Conservation (phyloP, 1,284 basidiomycete genomes). For the Ustilago esculenta region DNA sequence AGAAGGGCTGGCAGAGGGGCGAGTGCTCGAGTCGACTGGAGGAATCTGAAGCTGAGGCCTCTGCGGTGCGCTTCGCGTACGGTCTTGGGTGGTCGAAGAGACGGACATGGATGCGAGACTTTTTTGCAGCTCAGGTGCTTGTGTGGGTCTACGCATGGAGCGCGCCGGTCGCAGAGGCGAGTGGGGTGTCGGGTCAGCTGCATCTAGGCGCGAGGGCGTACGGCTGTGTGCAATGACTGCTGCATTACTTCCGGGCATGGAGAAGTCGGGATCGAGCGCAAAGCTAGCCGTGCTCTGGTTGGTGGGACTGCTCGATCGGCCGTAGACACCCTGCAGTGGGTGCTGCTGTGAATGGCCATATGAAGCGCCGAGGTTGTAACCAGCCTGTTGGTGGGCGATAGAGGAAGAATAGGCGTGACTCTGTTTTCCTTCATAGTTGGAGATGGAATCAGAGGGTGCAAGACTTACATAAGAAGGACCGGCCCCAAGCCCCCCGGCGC, state of each 20-base stretch:
- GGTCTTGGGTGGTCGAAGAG: slow-evolving; percentile 19
- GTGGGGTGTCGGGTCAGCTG: slow-evolving; percentile 3
- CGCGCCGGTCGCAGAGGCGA: slow-evolving; percentile 54
- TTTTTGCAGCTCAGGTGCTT: slow-evolving; percentile 29
- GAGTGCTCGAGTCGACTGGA: slow-evolving; percentile 16
- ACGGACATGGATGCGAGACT: slow-evolving; percentile 13
- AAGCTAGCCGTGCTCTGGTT: slow-evolving; percentile 41
- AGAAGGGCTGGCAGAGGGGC: slow-evolving; percentile 17
- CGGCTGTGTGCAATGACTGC: slow-evolving; percentile 9
- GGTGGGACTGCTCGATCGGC: slow-evolving; percentile 21
- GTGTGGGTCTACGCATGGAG: slow-evolving; percentile 47
- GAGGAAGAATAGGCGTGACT: slow-evolving; percentile 19
- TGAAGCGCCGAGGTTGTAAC: slow-evolving; percentile 1
- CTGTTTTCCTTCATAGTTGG: slow-evolving; percentile 38
- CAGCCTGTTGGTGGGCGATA: slow-evolving; percentile 3
- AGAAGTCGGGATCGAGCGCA: slow-evolving; percentile 22
- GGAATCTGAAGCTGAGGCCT: slow-evolving; percentile 40
- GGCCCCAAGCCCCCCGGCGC: slow-evolving; percentile 16
- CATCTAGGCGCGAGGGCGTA: slow-evolving; percentile 11
- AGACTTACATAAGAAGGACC: slow-evolving; percentile 44
- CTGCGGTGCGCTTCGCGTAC: slow-evolving; percentile 9
- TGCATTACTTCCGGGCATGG: slow-evolving; percentile 9
- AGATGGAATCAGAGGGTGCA: slow-evolving; percentile 50
- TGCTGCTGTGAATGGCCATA: slow-evolving; percentile 3
- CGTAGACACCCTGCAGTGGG: slow-evolving; percentile 7